Base-by-base conservation (phyloP, 2,329 filamentous ascomycete species). In the Trichoderma atroviride region DNA sequence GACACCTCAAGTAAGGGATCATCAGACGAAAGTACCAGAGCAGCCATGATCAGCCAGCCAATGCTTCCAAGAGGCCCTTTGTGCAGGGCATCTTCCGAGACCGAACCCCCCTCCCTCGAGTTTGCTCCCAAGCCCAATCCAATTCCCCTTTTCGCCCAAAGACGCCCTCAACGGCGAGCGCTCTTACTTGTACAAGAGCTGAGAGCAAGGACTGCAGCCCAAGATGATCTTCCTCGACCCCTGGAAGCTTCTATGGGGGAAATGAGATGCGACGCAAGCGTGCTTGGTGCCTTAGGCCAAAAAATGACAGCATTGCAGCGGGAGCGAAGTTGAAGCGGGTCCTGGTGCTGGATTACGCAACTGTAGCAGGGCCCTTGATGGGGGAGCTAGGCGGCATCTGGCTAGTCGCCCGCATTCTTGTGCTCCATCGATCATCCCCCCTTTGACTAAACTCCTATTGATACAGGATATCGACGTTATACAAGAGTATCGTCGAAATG, bases 221-320 rank as follows among this genome's bases (percentile, higher is more conserved):
- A 68, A 68, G 3, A 29, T 37, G 29, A 66, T 66, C 53, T 66
- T 58, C 63, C 2, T 47, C 35, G 31, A 24, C 61, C 68, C 68
- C 68, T 69, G 68, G 68, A 59, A 69, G 59, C 40, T 56, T 57
- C 59, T 57, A 57, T 31, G n/a, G 58, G 55, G 63, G 55, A 67
- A 67, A 66, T 66, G 40, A 59, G 63, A 37, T 59, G 40, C 63
- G 29, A 64, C n/a, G 10, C 47, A 47, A 47, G 53, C 27, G 27
- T 19, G 24, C 35, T 65, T 58, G 69, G 11, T 70, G 69, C 64
- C 64, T 70, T 35, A 70, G 64, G 64, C 69, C n/a, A n/a, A 24
- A 67, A 55, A 40, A 7, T 24, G 43, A 53, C 55, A 33, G 1
- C 40, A 43, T 9, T 19, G 5, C 9, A 16, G 47, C 47, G 59